Conservation (phyloP, 2,329 filamentous ascomycete genomes). For the Clonostachys chloroleuca region DNA sequence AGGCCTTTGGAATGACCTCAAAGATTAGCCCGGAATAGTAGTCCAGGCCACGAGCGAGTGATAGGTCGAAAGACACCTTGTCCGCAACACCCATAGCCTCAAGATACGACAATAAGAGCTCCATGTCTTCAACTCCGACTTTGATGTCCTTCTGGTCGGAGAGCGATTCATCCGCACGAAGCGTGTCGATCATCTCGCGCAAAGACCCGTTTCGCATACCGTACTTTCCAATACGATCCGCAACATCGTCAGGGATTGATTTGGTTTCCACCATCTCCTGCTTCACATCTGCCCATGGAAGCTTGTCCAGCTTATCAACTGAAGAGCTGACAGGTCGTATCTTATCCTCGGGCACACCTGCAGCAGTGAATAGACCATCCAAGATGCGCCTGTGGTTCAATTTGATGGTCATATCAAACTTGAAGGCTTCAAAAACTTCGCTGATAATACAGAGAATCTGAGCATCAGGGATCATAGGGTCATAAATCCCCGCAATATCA, state of each 20-base stretch:
- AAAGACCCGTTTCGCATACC: conserved; percentile 67
- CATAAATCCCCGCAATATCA: conserved; percentile 84
- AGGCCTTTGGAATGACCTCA: conserved; percentile 57
- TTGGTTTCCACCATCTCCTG: conserved; percentile 87
- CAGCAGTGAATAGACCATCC: conserved; percentile 87
- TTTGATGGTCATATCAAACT: conserved; percentile 82
- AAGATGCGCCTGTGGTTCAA: conserved; percentile 93
- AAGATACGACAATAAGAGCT: conserved; percentile 75
- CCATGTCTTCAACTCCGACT: conserved; percentile 77
- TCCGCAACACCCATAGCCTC: conserved; percentile 70
- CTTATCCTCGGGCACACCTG: conserved; percentile 81
- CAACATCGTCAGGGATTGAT: conserved; percentile 69
- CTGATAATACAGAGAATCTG: conserved; percentile 81
- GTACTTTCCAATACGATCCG: conserved; percentile 83
- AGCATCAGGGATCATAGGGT: conserved; percentile 87
- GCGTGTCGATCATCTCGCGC: conserved; percentile 65
- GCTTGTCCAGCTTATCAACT: conserved; percentile 93
- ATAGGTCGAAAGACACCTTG: conserved; percentile 82
- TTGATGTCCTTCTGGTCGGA: conserved; percentile 70
- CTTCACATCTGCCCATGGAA: conserved; percentile 83
- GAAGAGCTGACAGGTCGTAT: conserved; percentile 86
- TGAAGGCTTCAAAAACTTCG: conserved; percentile 80
- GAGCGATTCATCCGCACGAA: conserved; percentile 64
- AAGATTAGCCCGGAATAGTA: conserved; percentile 91
- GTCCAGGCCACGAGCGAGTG: conserved; percentile 81